Percentiles rank a stretch among this genome's conserved stretches.
phyloP scores from a whole-genome alignment of 768 basidiomycete species.

The Podaxis rugospora region DNA sequence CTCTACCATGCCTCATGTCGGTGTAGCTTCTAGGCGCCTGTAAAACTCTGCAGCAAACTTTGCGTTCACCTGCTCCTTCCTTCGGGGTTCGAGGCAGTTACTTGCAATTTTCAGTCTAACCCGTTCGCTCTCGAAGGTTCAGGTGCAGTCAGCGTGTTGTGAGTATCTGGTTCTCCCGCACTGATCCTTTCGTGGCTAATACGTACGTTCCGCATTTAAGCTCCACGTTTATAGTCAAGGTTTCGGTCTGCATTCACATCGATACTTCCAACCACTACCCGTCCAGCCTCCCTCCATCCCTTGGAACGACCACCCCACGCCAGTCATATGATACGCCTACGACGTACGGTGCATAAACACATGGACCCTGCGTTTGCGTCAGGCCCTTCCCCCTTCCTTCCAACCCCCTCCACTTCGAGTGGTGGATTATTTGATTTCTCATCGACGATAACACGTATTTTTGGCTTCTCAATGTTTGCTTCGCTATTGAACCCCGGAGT shows the following conservation, averaged over 20 bases:
- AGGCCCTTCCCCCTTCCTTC: not conserved
- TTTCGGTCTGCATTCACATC: too few species aligned
- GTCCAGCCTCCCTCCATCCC: too few species aligned
- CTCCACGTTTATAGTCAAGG: too few species aligned
- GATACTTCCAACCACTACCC: too few species aligned
- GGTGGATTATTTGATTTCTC: conserved; percentile 9
- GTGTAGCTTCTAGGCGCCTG: not conserved
- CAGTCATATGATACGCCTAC: not conserved
- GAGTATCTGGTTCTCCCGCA: too few species aligned
- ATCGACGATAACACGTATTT: conserved; percentile 20
- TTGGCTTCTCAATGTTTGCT: conserved; percentile 33
- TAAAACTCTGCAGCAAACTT: not conserved
- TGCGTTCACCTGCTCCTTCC: too few species aligned
- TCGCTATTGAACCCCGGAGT: conserved; percentile 20
- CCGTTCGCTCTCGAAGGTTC: too few species aligned
- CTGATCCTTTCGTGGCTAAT: too few species aligned
- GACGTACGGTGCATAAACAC: not conserved
- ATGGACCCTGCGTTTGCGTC: not conserved
- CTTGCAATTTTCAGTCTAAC: too few species aligned
- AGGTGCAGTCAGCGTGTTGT: too few species aligned
- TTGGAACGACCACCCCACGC: not conserved
- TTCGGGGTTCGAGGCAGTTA: too few species aligned
- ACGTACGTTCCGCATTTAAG: too few species aligned
- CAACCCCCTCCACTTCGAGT: not conserved
- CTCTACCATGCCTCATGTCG: not conserved